Percentiles rank a stretch among this genome's conserved stretches.
Evolutionary conservation across 2,329 filamentous ascomycete species (phyloP).

Genomic region (Grosmannia clavigera): DNA sequence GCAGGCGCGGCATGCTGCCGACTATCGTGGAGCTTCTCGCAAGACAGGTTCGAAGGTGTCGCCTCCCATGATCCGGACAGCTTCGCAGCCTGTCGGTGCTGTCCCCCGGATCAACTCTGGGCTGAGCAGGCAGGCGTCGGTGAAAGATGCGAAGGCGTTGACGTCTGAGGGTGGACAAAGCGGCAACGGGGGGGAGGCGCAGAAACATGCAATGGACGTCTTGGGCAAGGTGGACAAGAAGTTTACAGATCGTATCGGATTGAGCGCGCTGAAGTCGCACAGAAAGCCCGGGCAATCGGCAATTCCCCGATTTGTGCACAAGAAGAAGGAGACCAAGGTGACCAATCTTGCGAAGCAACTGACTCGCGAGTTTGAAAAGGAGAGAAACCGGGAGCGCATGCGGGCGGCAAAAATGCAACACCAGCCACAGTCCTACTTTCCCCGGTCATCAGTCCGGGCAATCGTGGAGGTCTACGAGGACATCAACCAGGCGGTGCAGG

Average conservation of each 20-base stretch:
- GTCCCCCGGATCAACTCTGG: slow-evolving; percentile 33
- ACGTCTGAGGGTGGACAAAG: slow-evolving; percentile 16
- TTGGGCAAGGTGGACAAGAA: slow-evolving; percentile 49
- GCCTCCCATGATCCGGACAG: slow-evolving; percentile 40
- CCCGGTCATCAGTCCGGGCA: slow-evolving; percentile 83
- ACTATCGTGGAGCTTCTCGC: slow-evolving; percentile 23
- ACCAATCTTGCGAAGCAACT: slow-evolving; percentile 89
- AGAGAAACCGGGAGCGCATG: slow-evolving; percentile 74
- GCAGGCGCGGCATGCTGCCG: slow-evolving; percentile 8
- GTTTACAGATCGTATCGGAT: slow-evolving; percentile 58
- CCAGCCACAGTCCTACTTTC: slow-evolving; percentile 65
- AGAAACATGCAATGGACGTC: slow-evolving; percentile 14
- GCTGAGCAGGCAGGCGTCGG: slow-evolving; percentile 26
- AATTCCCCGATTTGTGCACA: slow-evolving; percentile 78
- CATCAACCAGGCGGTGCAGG: slow-evolving; percentile 83
- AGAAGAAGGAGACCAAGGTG: slow-evolving; percentile 63
- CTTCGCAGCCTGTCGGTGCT: slow-evolving; percentile 37
- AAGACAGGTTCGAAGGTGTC: slow-evolving; percentile 33
- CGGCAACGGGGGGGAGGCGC: slow-evolving; percentile 4
- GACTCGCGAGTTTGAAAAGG: slow-evolving; percentile 91
- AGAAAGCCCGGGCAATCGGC: slow-evolving; percentile 53
- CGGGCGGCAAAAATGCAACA: slow-evolving; percentile 61
- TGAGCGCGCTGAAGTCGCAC: slow-evolving; percentile 50
- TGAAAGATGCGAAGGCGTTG: slow-evolving; percentile 21
- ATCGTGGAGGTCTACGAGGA: slow-evolving; percentile 94